A percentile compares a stretch with the other conserved stretches of the same genome.
Evolutionary conservation across 2,329 filamentous ascomycete species (phyloP).

Genomic region (Cladosporium oxysporum): DNA sequence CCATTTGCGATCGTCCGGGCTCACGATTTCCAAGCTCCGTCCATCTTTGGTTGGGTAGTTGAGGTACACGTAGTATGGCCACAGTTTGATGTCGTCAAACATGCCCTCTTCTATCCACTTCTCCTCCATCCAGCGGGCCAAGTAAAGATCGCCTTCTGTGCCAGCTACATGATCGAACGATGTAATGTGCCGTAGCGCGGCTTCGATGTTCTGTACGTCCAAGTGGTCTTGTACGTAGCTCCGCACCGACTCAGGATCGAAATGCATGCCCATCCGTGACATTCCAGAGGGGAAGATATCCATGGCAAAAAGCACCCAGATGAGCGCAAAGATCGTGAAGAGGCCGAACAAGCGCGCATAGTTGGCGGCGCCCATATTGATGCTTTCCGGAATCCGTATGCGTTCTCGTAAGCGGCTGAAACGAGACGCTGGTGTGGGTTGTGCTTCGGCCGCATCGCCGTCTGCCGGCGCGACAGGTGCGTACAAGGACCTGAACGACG

Average conservation of each 20-base stretch:
- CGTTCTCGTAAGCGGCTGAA: slow-evolving; percentile 8
- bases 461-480: slow-evolving; percentile 28
- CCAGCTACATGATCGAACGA: slow-evolving; percentile 88
- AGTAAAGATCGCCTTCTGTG: slow-evolving; percentile 86
- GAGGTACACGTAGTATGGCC: slow-evolving; percentile 75
- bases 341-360: slow-evolving; percentile 74
- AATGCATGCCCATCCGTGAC: slow-evolving; percentile 67
- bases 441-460: slow-evolving; percentile 14
- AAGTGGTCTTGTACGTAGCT: slow-evolving; percentile 72
- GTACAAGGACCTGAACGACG: slow-evolving; percentile 50
- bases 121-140: slow-evolving; percentile 81
- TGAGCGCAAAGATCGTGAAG: slow-evolving; percentile 70
- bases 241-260: slow-evolving; percentile 80
- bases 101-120: slow-evolving; percentile 66
- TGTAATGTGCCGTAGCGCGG: slow-evolving; percentile 75
- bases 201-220: slow-evolving; percentile 62
- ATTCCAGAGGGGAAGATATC: slow-evolving; percentile 75
- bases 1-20: slow-evolving; percentile 67
- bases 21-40: slow-evolving; percentile 77
- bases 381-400: slow-evolving; percentile 41
- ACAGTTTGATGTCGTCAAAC: slow-evolving; percentile 73
- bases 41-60: slow-evolving; percentile 84
- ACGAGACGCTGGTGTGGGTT: slow-evolving; percentile 3
- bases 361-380: slow-evolving; percentile 62
- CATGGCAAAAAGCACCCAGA: slow-evolving; percentile 84